Base-by-base conservation (phyloP, 257 asterid genomes). In the Forsythia viridissima region DNA sequence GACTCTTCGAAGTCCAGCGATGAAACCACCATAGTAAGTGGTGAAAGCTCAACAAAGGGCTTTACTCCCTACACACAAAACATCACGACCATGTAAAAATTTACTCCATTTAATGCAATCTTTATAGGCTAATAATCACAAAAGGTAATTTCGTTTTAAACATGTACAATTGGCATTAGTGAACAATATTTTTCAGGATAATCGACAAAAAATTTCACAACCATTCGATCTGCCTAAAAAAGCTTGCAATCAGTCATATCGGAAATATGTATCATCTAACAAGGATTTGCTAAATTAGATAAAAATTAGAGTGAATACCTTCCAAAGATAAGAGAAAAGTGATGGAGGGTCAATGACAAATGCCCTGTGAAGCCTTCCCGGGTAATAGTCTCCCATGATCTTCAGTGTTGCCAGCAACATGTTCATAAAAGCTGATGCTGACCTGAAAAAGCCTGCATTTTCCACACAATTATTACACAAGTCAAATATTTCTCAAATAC, bases 271-370 rank as follows among this genome's bases (percentile, higher is more conserved):
- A 55, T 55, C 30, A 6, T 21, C 34, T n/a, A 8, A 0, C 11
- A 57, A 57, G n/a, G 8, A 57, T n/a, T 57, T 7, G 12, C 3
- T 57, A 71, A 63, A 38, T 30, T 4, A 39, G 3, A 15, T 52
- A 20, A 52, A 52, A 52, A 15, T 15, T 34, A 42, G 24, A 6
- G 11, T 4, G 8, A 10, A 30, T 86, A 96, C 99, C 99, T 93
- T 96, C 99, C 99, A 96, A 68, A 96, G 89, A 83, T 91, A 93
- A 8, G 97, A 85, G 87, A 96, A 92, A 43, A 92, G 86, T 13
- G 98, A 89, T 0, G 99, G 99, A 18, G 99, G 97, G 75, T 96
- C 99, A 73, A 96, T 92, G 71, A 91, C 90, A 85, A 96, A 96
- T 11, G 97, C 97, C 82, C 85, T 92, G 70, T 90, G 90, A 69